phyloP scores from a whole-genome alignment of 2,329 filamentous ascomycete species.

The Fonsecaea monophora region DNA sequence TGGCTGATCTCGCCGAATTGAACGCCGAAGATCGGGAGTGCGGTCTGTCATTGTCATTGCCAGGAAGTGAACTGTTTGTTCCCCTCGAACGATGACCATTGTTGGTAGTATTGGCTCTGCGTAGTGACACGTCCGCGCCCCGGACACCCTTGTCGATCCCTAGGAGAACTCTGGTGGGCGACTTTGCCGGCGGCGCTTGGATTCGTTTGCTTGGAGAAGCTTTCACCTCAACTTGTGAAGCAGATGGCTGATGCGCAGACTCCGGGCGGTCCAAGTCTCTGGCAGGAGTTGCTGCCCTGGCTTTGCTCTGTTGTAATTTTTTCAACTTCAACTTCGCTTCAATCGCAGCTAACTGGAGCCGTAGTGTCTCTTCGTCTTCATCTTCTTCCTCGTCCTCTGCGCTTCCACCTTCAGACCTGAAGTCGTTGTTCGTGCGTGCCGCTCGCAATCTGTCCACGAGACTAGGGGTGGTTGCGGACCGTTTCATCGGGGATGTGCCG shows the following conservation, averaged over 20 bases:
- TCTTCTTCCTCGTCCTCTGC: conserved; percentile 70
- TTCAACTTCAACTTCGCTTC: conserved; percentile 88
- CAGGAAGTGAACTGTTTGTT: conserved; percentile 9
- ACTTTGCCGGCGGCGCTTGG: conserved; percentile 64
- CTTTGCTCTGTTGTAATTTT: conserved; percentile 72
- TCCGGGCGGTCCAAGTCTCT: conserved; percentile 17
- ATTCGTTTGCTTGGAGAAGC: conserved; percentile 69
- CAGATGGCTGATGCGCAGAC: conserved; percentile 40
- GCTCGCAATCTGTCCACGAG: conserved; percentile 45
- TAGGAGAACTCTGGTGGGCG: conserved; percentile 78
- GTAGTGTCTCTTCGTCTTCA: conserved; percentile 88
- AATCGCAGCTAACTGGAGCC: conserved; percentile 85
- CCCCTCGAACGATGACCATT: conserved; percentile 16
- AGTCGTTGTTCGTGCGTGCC: conserved; percentile 36
- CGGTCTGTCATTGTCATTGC: conserved; percentile 22
- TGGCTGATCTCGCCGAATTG: conserved; percentile 36
- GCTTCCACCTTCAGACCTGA: conserved; percentile 44
- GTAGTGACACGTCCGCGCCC: conserved; percentile 82
- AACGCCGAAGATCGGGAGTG: conserved; percentile 38
- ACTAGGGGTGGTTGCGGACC: conserved; percentile 53
- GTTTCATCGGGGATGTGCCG: conserved; percentile 70
- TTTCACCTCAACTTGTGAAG: conserved; percentile 71
- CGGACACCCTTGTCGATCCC: conserved; percentile 89
- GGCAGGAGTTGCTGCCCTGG: conserved; percentile 51
- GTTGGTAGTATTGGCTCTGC: conserved; percentile 61